These are phyloP conservation scores for Quercus lobata DNA, from an alignment of 331 rosid genomes.

Conservation along the genomic window DNA sequence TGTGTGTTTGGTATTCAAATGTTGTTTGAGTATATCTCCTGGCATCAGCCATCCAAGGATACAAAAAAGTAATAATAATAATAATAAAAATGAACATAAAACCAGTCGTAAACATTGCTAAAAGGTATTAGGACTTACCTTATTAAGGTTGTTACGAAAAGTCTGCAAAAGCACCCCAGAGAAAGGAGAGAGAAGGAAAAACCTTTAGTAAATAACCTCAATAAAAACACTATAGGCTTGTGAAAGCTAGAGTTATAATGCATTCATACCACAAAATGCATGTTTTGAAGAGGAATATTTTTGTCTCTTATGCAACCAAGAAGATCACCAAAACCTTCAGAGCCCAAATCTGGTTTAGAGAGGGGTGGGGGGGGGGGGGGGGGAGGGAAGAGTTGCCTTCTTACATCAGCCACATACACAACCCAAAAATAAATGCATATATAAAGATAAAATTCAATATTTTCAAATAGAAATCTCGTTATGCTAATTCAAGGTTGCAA, in stretches of 20 bases:
- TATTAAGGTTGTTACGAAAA: slow-evolving; percentile 85
- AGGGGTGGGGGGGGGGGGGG: neutral
- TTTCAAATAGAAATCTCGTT: neutral
- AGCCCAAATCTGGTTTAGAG: slow-evolving; percentile 65
- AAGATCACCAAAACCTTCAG: slow-evolving; percentile 88
- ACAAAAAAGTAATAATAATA: neutral
- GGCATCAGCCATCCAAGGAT: neutral
- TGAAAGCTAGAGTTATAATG: slow-evolving; percentile 11
- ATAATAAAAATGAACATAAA: neutral
- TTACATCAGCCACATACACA: slow-evolving; percentile 17
- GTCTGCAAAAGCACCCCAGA: slow-evolving; percentile 52
- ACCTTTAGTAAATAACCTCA: slow-evolving; percentile 20
- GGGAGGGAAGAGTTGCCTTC: slow-evolving; percentile 6
- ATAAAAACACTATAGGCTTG: slow-evolving; percentile 1
- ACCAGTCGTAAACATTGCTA: neutral
- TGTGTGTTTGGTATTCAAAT: no score
- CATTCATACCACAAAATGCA: slow-evolving; percentile 89
- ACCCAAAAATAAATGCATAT: slow-evolving; percentile 7
- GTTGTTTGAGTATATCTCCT: no score
- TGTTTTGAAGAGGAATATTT: slow-evolving; percentile 75
- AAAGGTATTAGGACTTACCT: slow-evolving; percentile 48
- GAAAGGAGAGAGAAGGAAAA: slow-evolving; percentile 6
- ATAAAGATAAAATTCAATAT: neutral
- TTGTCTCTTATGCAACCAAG: slow-evolving; percentile 84
- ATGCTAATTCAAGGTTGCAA: neutral